Base-by-base conservation (phyloP, 2,329 filamentous ascomycete genomes). In the Monascus ruber region DNA sequence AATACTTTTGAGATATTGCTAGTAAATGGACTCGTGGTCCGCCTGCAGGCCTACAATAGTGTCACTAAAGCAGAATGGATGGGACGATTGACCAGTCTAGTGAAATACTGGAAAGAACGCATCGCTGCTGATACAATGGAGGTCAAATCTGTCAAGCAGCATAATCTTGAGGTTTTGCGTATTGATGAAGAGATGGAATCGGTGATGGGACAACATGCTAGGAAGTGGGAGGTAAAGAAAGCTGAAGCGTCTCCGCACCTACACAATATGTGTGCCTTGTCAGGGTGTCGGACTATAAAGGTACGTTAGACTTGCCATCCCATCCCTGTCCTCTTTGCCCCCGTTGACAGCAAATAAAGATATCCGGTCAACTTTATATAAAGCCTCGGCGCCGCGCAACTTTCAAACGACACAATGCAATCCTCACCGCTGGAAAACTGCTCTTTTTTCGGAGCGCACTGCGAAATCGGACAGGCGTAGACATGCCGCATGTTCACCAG, bases 181-280 rank as follows among this genome's bases (percentile, higher is more conserved):
- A 78, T 83, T 41, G 77, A 82, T 51, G 79, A 83, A 52, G 73
- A 77, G 47, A 68, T 73, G 47, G 79, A 83, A 56, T 77, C 79
- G 1, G 60, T 73, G 33, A 59, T 82, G n/a, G 79, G 78, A 6
- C 77, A 81, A 50, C 81, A 77, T 50, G 77, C 77, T 0, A 65
- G 70, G 46, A 81, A 82, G 50, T 83, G 79, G 79, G 79, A 83
- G 54, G 77, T 82, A 24, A 74, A 68, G 10, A 71, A 77, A 45
- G 74, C 76, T 1, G 72, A 72, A 47, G 76, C 78, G n/a, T 79
- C 72, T 1, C 72, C 78, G 1, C 62, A 74, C 31, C 59, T 82
- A n/a, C 81, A 80, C 63, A 78, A 83, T 54, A 71, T 82, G 62
- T 83, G 79, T 54, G 71, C 73, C n/a, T 71, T 82, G 24, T 70